Conservation (phyloP, 2,329 filamentous ascomycete species). For the Fusarium incarnatum region DNA sequence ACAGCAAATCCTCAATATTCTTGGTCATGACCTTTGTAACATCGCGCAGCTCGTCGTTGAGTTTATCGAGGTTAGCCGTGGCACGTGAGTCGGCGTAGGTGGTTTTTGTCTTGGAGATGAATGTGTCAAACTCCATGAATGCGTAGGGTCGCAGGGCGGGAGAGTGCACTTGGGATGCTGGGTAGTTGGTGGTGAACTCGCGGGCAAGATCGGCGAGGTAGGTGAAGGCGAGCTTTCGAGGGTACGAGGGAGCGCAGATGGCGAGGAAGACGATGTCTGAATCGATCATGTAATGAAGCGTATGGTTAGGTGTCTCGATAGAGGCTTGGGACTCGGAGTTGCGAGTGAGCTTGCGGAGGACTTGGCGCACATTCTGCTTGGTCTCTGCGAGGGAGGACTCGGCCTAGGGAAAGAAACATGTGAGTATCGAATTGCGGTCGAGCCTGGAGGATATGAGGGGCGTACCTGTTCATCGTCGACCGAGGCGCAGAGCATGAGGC, state of each 20-base stretch:
- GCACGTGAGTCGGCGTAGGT: slow-evolving; percentile 94
- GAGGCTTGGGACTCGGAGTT: slow-evolving; percentile 91
- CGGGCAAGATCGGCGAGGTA: slow-evolving; percentile 92
- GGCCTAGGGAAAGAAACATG: slow-evolving; percentile 53
- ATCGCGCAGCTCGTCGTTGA: slow-evolving; percentile 97
- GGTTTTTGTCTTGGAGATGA: slow-evolving; percentile 91
- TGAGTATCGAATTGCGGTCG: not conserved
- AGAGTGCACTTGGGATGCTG: slow-evolving; percentile 76
- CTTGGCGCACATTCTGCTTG: slow-evolving; percentile 90
- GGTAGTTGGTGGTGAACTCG: slow-evolving; percentile 92
- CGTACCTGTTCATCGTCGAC: slow-evolving; percentile 87
- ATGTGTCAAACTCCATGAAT: slow-evolving; percentile 98
- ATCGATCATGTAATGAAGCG: slow-evolving; percentile 89
- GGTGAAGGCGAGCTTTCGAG: slow-evolving; percentile 97
- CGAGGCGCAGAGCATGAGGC: slow-evolving; percentile 93
- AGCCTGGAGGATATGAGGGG: not conserved
- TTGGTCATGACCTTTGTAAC: slow-evolving; percentile 99
- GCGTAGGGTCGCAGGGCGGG: slow-evolving; percentile 88
- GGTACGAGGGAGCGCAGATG: slow-evolving; percentile 93
- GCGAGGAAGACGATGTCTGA: slow-evolving; percentile 89
- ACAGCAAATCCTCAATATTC: slow-evolving; percentile 98
- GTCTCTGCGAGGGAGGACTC: slow-evolving; percentile 84
- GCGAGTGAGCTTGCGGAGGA: slow-evolving; percentile 87
- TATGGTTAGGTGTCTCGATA: slow-evolving; percentile 86
- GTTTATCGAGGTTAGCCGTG: slow-evolving; percentile 89